A percentile compares a stretch with the other conserved stretches of the same genome.
Evolutionary conservation across 2,329 filamentous ascomycete species (phyloP).

Genomic region (Paracoccidioides brasiliensis): DNA sequence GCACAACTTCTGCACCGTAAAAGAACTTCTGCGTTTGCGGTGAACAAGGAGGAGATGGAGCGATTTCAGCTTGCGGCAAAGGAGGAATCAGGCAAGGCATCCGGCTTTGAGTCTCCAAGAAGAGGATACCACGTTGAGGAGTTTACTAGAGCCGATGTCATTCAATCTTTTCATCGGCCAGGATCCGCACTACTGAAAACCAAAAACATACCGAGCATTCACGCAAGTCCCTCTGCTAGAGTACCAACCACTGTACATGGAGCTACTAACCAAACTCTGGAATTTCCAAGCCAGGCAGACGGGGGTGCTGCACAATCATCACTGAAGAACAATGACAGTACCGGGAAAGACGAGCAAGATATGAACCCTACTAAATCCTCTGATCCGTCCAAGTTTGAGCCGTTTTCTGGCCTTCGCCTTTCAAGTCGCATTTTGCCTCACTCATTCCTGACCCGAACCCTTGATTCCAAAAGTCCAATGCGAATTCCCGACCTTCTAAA

Average conservation of each 20-base stretch:
- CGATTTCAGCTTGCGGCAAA: constrained; percentile 28
- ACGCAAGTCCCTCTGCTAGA: constrained; percentile 8
- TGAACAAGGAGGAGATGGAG: constrained; percentile 33
- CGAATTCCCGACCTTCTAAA: constrained; percentile 68
- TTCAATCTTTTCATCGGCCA: constrained; percentile 22
- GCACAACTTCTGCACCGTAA: constrained; percentile 26
- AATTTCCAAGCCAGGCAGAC: constrained; percentile 1
- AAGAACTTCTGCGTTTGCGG: constrained; percentile 31
- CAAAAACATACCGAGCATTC: constrained; percentile 21
- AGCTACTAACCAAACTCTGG: constrained; percentile 9
- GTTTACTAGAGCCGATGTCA: constrained; percentile 53
- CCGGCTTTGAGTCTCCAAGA: constrained; percentile 32
- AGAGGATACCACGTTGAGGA: constrained; percentile 36
- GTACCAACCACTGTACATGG: background rate
- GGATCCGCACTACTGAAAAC: constrained; percentile 22
- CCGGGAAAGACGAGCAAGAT: constrained; percentile 13
- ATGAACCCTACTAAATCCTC: constrained; percentile 19
- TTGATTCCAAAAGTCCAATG: constrained; percentile 65
- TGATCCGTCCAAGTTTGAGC: constrained; percentile 59
- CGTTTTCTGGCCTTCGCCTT: constrained; percentile 74
- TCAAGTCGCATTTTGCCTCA: constrained; percentile 75
- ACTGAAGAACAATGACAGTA: background rate
- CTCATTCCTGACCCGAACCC: constrained; percentile 60
- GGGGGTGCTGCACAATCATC: background rate
- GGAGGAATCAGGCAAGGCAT: constrained; percentile 11